Conservation (phyloP, 768 basidiomycete genomes). For the Boletus subparvulus region DNA sequence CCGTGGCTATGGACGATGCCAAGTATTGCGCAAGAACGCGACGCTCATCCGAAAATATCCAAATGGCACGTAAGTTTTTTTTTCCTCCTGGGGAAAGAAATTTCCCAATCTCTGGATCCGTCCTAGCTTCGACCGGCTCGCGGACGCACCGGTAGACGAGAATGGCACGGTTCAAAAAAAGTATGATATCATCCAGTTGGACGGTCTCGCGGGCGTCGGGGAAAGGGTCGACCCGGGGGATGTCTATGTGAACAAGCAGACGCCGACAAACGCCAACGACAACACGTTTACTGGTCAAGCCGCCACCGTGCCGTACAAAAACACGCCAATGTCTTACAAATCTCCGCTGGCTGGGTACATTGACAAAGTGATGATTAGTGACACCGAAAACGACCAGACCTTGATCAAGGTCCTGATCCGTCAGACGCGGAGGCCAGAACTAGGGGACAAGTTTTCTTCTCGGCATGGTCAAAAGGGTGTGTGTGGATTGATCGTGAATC, state of each 20-base stretch:
- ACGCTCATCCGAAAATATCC: constrained; percentile 95
- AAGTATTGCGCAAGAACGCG: constrained; percentile 93
- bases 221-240: constrained; percentile 92
- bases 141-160: constrained; percentile 86
- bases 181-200: constrained; percentile 87
- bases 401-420: constrained; percentile 96
- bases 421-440: constrained; percentile 93
- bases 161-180: constrained; percentile 77
- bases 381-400: constrained; percentile 94
- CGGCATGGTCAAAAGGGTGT: constrained; percentile 99
- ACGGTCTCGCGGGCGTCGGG: constrained; percentile 94
- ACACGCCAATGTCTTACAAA: constrained; percentile 91
- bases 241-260: constrained; percentile 96
- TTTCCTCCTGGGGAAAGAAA: constrained; percentile 11
- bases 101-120: constrained; percentile 5
- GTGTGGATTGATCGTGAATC: constrained; percentile 97
- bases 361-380: constrained; percentile 97
- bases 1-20: constrained; percentile 96
- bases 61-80: constrained; percentile 85
- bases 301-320: constrained; percentile 84
- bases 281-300: constrained; percentile 85
- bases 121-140: constrained; percentile 84
- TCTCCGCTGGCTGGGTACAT: constrained; percentile 90
- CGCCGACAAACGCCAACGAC: constrained; percentile 91
- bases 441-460: constrained; percentile 98